phyloP scores from a whole-genome alignment of 352 stramenopile species.

The Pythium utonaiense region DNA sequence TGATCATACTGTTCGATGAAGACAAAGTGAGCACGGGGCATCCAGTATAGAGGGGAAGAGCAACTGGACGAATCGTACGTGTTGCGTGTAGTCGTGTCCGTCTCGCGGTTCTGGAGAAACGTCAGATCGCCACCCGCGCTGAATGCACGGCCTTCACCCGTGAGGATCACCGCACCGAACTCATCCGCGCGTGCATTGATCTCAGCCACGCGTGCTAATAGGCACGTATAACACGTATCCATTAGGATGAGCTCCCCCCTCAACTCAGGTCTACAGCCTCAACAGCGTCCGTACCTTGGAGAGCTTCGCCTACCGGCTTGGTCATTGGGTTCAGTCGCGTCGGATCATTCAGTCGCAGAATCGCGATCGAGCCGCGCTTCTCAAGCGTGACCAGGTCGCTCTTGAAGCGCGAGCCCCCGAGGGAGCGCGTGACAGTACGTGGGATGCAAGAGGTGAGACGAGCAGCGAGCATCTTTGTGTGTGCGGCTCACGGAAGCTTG shows the following conservation, averaged over 20 bases:
- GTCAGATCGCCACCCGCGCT: constrained; percentile 83
- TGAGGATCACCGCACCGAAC: constrained; percentile 71
- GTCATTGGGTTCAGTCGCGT: constrained; percentile 88
- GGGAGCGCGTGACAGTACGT: background rate
- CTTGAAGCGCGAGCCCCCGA: constrained; percentile 20
- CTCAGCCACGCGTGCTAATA: constrained; percentile 41
- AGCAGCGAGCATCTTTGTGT: background rate
- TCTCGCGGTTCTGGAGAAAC: constrained; percentile 59
- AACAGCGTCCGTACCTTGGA: constrained; percentile 52
- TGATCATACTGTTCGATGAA: constrained; percentile 40
- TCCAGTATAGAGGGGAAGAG: background rate
- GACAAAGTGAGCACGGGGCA: background rate
- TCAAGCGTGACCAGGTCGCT: constrained; percentile 50
- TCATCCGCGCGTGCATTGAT: constrained; percentile 47
- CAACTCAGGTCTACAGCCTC: no score
- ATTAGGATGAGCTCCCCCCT: no score
- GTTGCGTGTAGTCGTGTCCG: constrained; percentile 78
- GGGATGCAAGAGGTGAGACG: background rate
- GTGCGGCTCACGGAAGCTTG: background rate
- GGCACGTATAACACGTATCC: no score
- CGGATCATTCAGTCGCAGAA: constrained; percentile 71
- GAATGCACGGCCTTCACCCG: constrained; percentile 74
- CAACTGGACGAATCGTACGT: constrained; percentile 19
- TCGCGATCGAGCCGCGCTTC: constrained; percentile 38
- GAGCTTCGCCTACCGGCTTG: constrained; percentile 65